Evolutionary conservation across 2,329 filamentous ascomycete species (phyloP), one percentile per base, ranked within the genome.

Genomic region (Pseudohalonectria lignicola): DNA sequence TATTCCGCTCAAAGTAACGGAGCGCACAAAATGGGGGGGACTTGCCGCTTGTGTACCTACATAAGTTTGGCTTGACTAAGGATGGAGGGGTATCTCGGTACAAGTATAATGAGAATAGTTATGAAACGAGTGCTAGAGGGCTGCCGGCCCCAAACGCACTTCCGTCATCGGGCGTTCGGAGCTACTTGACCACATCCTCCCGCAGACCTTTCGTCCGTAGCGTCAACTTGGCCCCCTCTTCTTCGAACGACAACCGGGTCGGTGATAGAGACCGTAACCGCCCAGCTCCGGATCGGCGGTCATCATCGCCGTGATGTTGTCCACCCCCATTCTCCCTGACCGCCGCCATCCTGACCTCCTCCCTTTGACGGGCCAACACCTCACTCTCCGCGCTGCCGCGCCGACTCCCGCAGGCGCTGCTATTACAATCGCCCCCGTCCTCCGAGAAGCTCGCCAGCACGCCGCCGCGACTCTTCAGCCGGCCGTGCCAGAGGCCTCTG

Each of bases 161-260:
- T n/a, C n/a, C n/a, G n/a, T n/a, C n/a, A n/a, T n/a, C n/a, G n/a
- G n/a, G 23, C 23, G 23, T 26, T 12, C 23, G 8, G 23, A 12
- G 23, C 12, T 12, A 26, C 23, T 26, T 26, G 12, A 26, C 23
- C 23, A 64, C 53, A 42, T 68, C 63, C 53, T 76, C 72, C 30
- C 71, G 60, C 48, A 76, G 41, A 0, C 72, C 73, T 50, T 74
- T 76, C 0, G 73, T 76, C 40, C 73, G 54, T 25, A 76, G 46
- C 5, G 68, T 71, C 37, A 76, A 57, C 47, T 63, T 71, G 3
- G 57, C 53, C 33, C 62, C 60, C 2, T 48, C 53, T 30, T 67
- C 65, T 0, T 56, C 61, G 53, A 75, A 75, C 3, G 68, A 67
- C 20, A 71, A 42, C 1, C 51, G 46, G 8, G 65, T 40, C 2